Evolutionary conservation across 176 grass and related monocot species (phyloP).

Genomic region (Elymus sibiricus): DNA sequence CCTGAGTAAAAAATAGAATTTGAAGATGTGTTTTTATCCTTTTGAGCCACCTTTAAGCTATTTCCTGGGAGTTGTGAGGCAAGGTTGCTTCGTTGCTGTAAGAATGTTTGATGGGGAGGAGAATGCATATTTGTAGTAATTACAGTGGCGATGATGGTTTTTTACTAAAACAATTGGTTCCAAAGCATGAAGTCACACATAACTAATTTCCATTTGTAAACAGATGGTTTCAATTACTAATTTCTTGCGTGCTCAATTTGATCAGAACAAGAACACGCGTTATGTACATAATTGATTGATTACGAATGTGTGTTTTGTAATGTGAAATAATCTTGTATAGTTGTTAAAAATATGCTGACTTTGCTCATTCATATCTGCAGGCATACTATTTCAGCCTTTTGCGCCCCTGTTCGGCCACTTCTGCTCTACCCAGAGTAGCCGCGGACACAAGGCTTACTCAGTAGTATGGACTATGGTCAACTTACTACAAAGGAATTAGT

Average conservation of each 20-base stretch:
- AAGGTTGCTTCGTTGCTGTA: neutral
- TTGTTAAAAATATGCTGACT: constrained; percentile 16
- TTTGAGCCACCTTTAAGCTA: neutral
- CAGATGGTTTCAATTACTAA: neutral
- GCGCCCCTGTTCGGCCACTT: neutral
- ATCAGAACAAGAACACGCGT: neutral
- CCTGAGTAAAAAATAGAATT: neutral
- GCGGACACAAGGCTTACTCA: neutral
- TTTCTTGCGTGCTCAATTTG: neutral
- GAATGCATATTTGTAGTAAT: neutral
- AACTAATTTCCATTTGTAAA: neutral
- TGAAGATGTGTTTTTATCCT: neutral
- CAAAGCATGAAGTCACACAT: neutral
- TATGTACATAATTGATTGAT: neutral
- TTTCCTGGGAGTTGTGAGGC: neutral
- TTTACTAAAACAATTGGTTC: neutral
- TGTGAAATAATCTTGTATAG: neutral
- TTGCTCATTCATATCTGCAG: constrained; percentile 18
- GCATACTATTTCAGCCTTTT: neutral
- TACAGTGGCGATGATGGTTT: neutral
- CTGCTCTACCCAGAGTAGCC: neutral
- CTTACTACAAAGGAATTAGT: neutral
- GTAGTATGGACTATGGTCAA: neutral
- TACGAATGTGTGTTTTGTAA: neutral
- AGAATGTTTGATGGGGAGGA: neutral